Evolutionary conservation across 805 yeast genomes (phyloP).

Genomic region (Monosporozyma servazzii): DNA sequence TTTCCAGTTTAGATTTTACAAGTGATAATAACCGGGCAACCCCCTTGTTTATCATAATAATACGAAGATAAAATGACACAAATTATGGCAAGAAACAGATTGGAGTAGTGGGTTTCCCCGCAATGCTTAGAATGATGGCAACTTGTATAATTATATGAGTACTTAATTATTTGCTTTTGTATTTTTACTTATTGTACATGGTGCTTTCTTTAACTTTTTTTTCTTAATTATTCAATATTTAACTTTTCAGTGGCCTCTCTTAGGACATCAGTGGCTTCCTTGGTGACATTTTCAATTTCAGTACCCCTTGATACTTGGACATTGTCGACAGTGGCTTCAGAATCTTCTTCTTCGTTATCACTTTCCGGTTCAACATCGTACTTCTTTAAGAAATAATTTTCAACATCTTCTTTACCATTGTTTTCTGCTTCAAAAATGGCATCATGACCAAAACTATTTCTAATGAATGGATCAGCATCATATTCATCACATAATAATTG

Average conservation of each 20-base stretch:
- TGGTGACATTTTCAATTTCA: slow-evolving; percentile 41
- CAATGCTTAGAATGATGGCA: not conserved
- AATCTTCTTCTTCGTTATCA: slow-evolving; percentile 37
- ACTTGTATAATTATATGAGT: not conserved
- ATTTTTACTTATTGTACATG: not conserved
- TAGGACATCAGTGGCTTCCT: slow-evolving; percentile 37
- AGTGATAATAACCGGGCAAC: not conserved
- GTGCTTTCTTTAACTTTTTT: not conserved
- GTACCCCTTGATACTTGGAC: slow-evolving; percentile 40
- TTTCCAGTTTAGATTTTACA: not conserved
- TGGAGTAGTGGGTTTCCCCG: not conserved
- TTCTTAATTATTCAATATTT: slow-evolving; percentile 4
- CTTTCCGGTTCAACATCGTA: slow-evolving; percentile 62
- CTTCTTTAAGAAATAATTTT: slow-evolving; percentile 63
- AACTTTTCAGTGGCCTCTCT: slow-evolving; percentile 26
- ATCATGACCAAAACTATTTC: slow-evolving; percentile 72
- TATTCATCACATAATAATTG: slow-evolving; percentile 61
- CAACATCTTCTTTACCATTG: slow-evolving; percentile 65
- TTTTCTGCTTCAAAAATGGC: slow-evolving; percentile 83
- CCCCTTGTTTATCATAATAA: not conserved
- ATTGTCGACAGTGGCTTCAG: slow-evolving; percentile 31
- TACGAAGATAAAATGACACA: not conserved
- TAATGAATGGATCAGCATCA: slow-evolving; percentile 71
- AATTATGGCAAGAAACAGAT: not conserved
- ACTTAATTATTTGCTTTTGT: not conserved